These are phyloP conservation scores for Podaxis pistillaris DNA, from an alignment of 768 basidiomycete genomes.

Conservation along the genomic window DNA sequence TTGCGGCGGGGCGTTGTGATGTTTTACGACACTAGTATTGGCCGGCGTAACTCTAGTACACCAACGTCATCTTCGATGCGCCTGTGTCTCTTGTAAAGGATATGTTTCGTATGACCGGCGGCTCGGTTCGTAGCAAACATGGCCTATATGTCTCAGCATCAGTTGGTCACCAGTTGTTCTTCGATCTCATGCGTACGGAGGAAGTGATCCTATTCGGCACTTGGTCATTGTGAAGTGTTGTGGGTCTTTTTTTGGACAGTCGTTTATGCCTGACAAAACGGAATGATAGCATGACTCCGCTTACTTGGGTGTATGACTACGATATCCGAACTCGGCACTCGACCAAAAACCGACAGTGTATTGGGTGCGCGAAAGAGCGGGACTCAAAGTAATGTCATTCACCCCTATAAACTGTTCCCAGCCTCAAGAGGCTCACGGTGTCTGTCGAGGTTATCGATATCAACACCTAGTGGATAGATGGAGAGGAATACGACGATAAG, in stretches of 20 bases:
- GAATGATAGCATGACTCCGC: background rate
- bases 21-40: background rate
- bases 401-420: background rate
- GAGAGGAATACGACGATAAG: background rate
- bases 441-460: background rate
- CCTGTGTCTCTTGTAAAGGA: background rate
- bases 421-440: background rate
- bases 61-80: background rate
- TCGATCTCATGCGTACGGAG: background rate
- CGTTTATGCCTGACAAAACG: background rate
- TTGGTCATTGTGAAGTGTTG: background rate
- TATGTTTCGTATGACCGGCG: background rate
- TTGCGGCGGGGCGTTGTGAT: background rate
- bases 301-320: background rate
- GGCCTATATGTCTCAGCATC: background rate
- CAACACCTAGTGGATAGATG: background rate
- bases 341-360: background rate
- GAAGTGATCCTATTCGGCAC: background rate
- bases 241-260: background rate
- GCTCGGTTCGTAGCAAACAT: background rate
- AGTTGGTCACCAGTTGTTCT: background rate
- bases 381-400: background rate
- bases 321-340: background rate
- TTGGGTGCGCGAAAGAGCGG: background rate
- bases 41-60: background rate